Percentiles rank a stretch among this genome's conserved stretches.
phyloP scores from a whole-genome alignment of 163 green algal species.

The Botryococcus braunii region DNA sequence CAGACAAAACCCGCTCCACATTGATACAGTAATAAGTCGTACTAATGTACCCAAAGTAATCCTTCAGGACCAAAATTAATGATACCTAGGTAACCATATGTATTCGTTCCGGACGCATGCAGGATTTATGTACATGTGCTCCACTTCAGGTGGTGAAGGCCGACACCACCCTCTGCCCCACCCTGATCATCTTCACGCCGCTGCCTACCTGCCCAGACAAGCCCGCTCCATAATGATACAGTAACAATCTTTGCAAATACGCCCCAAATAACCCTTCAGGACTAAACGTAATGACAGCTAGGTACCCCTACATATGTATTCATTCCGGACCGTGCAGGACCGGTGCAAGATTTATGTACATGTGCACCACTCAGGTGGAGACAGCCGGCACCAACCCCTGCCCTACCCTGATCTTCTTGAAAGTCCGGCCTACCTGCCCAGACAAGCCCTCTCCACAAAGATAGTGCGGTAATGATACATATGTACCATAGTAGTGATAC shows the following conservation, averaged over 20 bases:
- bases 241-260: neutral
- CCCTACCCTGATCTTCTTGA: conserved; percentile 20
- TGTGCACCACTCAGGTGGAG: conserved; percentile 34
- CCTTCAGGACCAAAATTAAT: neutral
- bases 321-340: no score
- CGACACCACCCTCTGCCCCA: conserved; percentile 48
- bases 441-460: neutral
- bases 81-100: neutral
- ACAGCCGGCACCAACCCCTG: conserved; percentile 57
- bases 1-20: neutral
- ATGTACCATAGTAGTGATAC: no score
- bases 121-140: no score
- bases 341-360: neutral
- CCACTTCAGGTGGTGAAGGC: conserved; percentile 52
- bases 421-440: neutral
- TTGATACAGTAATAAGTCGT: neutral
- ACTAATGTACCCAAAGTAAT: neutral
- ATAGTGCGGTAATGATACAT: neutral
- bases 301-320: neutral
- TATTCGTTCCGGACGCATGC: neutral
- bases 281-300: neutral
- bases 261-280: neutral
- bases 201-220: neutral
- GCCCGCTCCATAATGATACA: neutral
- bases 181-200: conserved; percentile 13